Evolutionary conservation across 2,329 filamentous ascomycete species (phyloP).

Genomic region (Fusarium lyarnte): DNA sequence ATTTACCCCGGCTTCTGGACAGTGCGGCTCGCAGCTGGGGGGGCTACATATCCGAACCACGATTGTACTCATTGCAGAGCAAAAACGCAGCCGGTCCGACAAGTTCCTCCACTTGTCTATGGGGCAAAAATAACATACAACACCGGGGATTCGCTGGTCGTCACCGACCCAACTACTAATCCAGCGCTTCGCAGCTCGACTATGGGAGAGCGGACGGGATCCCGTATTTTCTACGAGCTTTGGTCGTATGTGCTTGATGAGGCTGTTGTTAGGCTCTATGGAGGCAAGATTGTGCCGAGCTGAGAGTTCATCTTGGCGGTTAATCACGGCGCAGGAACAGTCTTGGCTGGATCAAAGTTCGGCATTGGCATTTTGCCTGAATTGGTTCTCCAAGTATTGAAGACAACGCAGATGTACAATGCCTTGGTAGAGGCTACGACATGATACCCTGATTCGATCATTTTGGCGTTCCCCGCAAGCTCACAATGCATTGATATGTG

Average conservation of each 20-base stretch:
- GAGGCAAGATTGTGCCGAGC: background rate
- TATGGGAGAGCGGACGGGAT: slow-evolving; percentile 25
- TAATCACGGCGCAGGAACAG: background rate
- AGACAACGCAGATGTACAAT: background rate
- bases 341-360: background rate
- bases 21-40: background rate
- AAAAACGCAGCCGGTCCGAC: background rate
- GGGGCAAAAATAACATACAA: slow-evolving; percentile 15
- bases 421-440: background rate
- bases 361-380: slow-evolving; percentile 1
- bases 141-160: slow-evolving; percentile 27
- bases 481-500: background rate
- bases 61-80: background rate
- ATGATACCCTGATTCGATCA: background rate
- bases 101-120: background rate
- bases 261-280: background rate
- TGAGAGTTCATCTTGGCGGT: background rate
- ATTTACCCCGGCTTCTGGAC: background rate
- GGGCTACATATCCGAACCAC: background rate
- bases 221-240: slow-evolving; percentile 27
- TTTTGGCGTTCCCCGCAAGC: slow-evolving; percentile 2
- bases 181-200: slow-evolving; percentile 21
- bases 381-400: background rate
- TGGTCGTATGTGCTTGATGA: slow-evolving; percentile 11
- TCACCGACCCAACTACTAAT: slow-evolving; percentile 30